Evolutionary conservation across 2,329 filamentous ascomycete genomes (phyloP), one percentile per base, ranked within the genome.

Genomic region (Trichoderma citrinoviride): DNA sequence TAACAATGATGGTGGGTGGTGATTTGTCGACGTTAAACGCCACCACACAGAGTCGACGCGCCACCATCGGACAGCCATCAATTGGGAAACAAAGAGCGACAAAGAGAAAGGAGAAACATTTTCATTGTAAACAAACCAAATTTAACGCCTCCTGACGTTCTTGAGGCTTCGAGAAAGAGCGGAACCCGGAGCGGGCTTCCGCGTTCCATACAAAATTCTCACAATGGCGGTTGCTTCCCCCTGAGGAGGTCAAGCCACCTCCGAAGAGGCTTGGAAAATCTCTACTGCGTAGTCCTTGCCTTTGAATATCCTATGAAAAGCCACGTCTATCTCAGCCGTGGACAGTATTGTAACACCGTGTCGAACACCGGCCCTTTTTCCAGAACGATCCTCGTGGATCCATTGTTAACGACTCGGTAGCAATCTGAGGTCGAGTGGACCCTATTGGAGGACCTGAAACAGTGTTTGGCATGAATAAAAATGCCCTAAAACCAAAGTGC

Each of bases 91-190:
- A 53, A 61, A 61, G 47, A 27, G 23, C 33, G 7, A 50, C 7
- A 14, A 41, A 25, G 21, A 15, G 23, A 50, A 46, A 14, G 3
- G 12, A 7, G 14, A 37, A 37, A 37, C 12, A 8, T 19, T 54
- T 19, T 15, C 33, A 25, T 27, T 37, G 49, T 17, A 40, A 62
- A 29, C 33, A 33, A 27, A 7, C 25, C 27, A 15, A 12, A 27
- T 25, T 37, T 15, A 54, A 62, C 60, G 60, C 60, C 60, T 40
- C 60, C 25, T 62, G 49, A 46, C 49, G 40, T 54, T 25, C 46
- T 50, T 62, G 37, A 27, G 25, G 15, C 15, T 62, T 62, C 60
- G 25, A 62, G 60, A 54, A 62, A 41, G 19, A 40, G 37, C 53
- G 60, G 60, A 46, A 33, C 21, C n/a, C 49, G n/a, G 15, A 44